These are phyloP conservation scores for Prunus persica DNA, from an alignment of 306 rosid genomes.

Conservation along the genomic window DNA sequence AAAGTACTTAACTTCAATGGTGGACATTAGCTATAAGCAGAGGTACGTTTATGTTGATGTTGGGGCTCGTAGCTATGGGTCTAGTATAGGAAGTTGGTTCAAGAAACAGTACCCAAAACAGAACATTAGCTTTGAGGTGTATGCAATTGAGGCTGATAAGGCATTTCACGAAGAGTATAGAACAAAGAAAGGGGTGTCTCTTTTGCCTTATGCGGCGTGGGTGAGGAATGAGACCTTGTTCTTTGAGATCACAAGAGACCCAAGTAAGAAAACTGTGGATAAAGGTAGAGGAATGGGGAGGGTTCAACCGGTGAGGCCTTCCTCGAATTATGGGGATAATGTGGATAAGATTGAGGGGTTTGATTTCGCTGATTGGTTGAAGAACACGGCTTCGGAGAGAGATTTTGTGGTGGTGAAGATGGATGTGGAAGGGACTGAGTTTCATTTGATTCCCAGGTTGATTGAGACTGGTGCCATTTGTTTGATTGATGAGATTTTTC, in stretches of 20 bases:
- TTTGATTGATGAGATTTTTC: slow-evolving; percentile 64
- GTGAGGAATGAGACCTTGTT: slow-evolving; percentile 64
- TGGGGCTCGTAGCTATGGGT: slow-evolving; percentile 51
- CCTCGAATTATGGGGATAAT: slow-evolving; percentile 46
- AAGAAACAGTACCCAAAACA: slow-evolving; percentile 60
- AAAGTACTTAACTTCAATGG: slow-evolving; percentile 53
- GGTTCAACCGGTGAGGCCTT: slow-evolving; percentile 45
- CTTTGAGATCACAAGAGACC: slow-evolving; percentile 55
- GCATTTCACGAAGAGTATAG: slow-evolving; percentile 47
- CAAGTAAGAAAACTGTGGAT: slow-evolving; percentile 28
- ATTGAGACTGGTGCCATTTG: slow-evolving; percentile 57
- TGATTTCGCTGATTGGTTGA: slow-evolving; percentile 59
- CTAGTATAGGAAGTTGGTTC: slow-evolving; percentile 62
- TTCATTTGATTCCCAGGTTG: slow-evolving; percentile 58
- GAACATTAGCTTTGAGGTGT: slow-evolving; percentile 45
- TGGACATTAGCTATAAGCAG: slow-evolving; percentile 49
- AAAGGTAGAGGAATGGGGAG: slow-evolving; percentile 48
- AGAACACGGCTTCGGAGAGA: slow-evolving; percentile 22
- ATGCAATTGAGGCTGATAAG: slow-evolving; percentile 57
- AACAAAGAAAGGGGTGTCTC: slow-evolving; percentile 29
- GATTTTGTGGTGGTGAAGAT: slow-evolving; percentile 67
- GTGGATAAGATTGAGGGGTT: slow-evolving; percentile 47
- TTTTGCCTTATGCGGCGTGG: slow-evolving; percentile 67
- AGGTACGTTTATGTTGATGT: slow-evolving; percentile 54
- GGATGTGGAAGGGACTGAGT: slow-evolving; percentile 69